Evolutionary conservation across 2,329 filamentous ascomycete species (phyloP), one percentile per base, ranked within the genome.

Genomic region (Tolypocladium tundrense): DNA sequence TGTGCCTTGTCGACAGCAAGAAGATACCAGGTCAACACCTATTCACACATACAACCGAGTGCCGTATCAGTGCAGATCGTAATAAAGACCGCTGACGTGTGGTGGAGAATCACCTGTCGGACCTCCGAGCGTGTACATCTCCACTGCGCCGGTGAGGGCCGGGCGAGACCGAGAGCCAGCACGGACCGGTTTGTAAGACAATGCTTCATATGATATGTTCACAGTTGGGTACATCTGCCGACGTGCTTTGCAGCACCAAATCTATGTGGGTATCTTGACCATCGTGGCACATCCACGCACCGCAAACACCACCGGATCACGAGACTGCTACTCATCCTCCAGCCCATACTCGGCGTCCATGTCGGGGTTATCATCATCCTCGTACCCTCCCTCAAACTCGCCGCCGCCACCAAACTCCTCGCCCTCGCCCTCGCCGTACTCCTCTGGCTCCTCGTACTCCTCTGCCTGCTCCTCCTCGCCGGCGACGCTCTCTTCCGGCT

Each of bases 261-360:
- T 35, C 48, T 51, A 35, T 21, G 31, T 35, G 31, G 48, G 48
- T 51, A 35, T 51, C 31, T 35, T 51, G 27, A 51, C 21, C 9
- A 51, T 35, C 31, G 31, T 35, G 1, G 27, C 48, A n/a, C 31
- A 19, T n/a, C 9, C n/a, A n/a, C n/a, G 19, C 24, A 31, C 13
- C 45, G 31, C 31, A 33, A 27, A 9, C 10, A 31, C 24, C 24
- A 3, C 3, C 9, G n/a, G 8, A 7, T 3, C 9, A 2, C 19
- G 2, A 19, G 52, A 16, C 14, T 31, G 21, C 39, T 61, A 62
- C 16, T 68, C 61, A 9, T 64, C 64, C 1, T 72, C 67, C 35
- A 73, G 57, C 3, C 71, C 71, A 45, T 73, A 74, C 58, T 69
- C 68, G 1, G 67, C 70, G 59, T 74, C 72, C 68, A 73, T 69